Percentiles rank a stretch among this genome's conserved stretches.
These are phyloP conservation scores for Phellopilus nigrolimitatus DNA, from an alignment of 1,284 basidiomycete species.

Conservation along the genomic window DNA sequence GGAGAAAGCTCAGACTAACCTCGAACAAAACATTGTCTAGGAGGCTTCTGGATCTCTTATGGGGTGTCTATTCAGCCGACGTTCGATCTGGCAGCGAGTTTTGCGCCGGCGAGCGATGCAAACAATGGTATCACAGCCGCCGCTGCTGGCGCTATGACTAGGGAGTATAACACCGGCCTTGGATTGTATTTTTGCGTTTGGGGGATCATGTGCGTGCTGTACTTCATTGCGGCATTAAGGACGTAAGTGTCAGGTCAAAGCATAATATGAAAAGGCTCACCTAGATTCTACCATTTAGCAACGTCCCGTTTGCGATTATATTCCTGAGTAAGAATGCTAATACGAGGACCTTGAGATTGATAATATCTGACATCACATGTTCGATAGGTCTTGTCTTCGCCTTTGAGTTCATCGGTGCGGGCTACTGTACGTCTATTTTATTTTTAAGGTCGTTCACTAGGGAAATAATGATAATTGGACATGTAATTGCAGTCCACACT, in stretches of 20 bases:
- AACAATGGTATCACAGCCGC: conserved; percentile 21
- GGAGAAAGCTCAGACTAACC: background rate
- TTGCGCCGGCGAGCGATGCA: conserved; percentile 21
- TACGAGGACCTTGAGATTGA: background rate
- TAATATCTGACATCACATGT: background rate
- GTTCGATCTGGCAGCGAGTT: conserved; percentile 21
- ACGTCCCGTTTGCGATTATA: conserved; percentile 22
- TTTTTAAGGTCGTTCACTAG: background rate
- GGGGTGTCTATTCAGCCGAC: conserved; percentile 22
- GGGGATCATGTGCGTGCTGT: conserved; percentile 22
- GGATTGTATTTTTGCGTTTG: conserved; percentile 23
- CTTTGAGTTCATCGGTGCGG: conserved; percentile 22
- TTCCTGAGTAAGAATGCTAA: conserved; percentile 18
- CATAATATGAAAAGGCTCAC: too few species aligned
- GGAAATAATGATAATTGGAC: background rate
- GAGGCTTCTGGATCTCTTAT: conserved; percentile 25
- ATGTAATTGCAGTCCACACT: conserved; percentile 17
- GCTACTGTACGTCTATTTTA: conserved; percentile 21
- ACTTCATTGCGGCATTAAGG: conserved; percentile 21
- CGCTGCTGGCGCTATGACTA: conserved; percentile 20
- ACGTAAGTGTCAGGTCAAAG: conserved; percentile 23
- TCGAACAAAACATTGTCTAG: conserved; percentile 4
- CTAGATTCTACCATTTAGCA: conserved; percentile 12
- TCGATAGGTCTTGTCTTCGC: conserved; percentile 20
- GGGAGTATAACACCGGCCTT: conserved; percentile 22